Evolutionary conservation across 768 basidiomycete genomes (phyloP).

Genomic region (Termitomyces sp.): DNA sequence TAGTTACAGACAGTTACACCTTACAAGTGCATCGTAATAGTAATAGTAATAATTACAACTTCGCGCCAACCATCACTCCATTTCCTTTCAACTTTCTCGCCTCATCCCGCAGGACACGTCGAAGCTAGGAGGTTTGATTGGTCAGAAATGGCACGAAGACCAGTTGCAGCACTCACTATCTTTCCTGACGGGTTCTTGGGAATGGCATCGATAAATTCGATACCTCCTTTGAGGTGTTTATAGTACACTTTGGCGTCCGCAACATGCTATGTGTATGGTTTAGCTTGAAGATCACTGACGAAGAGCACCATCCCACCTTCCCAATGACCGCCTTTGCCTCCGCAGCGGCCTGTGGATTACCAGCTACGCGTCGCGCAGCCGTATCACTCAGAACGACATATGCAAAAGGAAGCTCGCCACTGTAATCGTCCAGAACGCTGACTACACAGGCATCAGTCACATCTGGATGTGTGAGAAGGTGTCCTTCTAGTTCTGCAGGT

Average conservation of each 20-base stretch:
- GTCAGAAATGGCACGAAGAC: neutral
- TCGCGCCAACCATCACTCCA: conserved; percentile 1
- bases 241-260: conserved; percentile 53
- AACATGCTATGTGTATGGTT: conserved; percentile 39
- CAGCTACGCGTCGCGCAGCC: conserved; percentile 29
- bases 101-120: conserved; percentile 48
- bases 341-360: conserved; percentile 26
- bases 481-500: conserved; percentile 64
- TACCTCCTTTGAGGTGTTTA: conserved; percentile 57
- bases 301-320: conserved; percentile 40
- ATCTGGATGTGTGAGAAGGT: conserved; percentile 54
- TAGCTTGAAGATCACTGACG: neutral
- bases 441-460: conserved; percentile 64
- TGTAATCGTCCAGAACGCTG: conserved; percentile 66
- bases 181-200: conserved; percentile 76
- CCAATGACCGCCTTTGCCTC: conserved; percentile 40
- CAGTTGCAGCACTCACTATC: conserved; percentile 33
- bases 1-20: no score
- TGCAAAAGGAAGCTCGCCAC: conserved; percentile 70
- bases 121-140: conserved; percentile 25
- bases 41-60: conserved; percentile 6
- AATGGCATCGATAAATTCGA: conserved; percentile 56
- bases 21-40: neutral
- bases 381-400: conserved; percentile 53
- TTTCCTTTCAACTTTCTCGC: conserved; percentile 26